phyloP scores from a whole-genome alignment of 257 asterid species.

The Nicotiana otophora region DNA sequence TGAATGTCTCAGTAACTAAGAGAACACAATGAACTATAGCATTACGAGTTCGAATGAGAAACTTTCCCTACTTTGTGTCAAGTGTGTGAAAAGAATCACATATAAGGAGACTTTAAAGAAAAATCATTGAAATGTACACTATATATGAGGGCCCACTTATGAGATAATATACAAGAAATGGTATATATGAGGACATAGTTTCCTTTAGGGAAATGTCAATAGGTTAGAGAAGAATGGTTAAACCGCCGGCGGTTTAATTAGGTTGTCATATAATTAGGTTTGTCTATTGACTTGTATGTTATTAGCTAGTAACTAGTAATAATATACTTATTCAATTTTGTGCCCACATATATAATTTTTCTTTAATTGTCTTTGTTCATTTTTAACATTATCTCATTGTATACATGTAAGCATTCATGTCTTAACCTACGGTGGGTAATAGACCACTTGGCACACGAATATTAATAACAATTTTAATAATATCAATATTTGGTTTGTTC shows the following conservation, averaged over 20 bases:
- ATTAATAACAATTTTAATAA: neutral
- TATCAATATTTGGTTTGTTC: neutral
- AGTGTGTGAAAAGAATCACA: neutral
- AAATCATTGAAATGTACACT: neutral
- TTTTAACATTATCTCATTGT: neutral
- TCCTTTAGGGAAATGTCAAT: conserved; percentile 7
- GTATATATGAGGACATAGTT: conserved; percentile 16
- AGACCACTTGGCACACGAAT: neutral
- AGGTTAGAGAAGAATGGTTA: conserved; percentile 12
- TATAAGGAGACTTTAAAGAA: neutral
- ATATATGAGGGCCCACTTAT: too few relatives aligned
- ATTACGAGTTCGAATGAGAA: neutral
- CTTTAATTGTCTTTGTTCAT: conserved; percentile 10
- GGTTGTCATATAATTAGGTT: neutral
- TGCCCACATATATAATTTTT: neutral
- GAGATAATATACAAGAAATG: neutral
- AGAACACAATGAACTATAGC: neutral
- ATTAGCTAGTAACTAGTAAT: neutral
- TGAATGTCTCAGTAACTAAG: neutral
- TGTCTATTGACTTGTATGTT: conserved; percentile 17
- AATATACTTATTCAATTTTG: conserved; percentile 16
- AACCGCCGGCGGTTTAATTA: conserved; percentile 25
- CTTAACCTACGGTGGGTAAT: neutral
- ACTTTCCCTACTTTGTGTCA: neutral
- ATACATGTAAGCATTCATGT: neutral